phyloP scores from a whole-genome alignment of 2,329 filamentous ascomycete genomes.

The Cladosporium cucumerinum region DNA sequence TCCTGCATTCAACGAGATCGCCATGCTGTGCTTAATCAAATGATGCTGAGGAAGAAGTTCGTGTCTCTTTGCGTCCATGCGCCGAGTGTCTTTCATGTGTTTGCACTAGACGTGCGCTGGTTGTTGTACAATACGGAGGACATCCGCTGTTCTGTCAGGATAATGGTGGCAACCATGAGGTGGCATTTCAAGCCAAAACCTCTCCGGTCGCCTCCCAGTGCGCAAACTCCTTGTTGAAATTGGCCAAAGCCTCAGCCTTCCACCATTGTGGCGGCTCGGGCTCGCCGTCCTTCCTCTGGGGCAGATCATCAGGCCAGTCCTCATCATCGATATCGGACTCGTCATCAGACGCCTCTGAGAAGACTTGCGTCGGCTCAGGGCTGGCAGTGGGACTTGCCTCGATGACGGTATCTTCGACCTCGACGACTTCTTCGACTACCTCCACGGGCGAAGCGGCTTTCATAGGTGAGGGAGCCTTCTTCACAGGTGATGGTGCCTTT shows the following conservation, averaged over 20 bases:
- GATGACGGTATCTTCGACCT: neutral
- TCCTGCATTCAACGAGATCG: too few species aligned
- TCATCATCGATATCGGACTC: slow-evolving; percentile 3
- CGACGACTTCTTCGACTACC: neutral
- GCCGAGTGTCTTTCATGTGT: too few species aligned
- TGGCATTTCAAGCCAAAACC: neutral
- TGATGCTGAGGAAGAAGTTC: too few species aligned
- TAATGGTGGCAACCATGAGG: neutral
- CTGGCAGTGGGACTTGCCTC: neutral
- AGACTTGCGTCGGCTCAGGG: slow-evolving; percentile 6
- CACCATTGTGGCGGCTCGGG: slow-evolving; percentile 6
- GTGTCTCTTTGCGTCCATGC: too few species aligned
- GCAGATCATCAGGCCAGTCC: slow-evolving; percentile 12
- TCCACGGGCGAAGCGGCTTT: neutral
- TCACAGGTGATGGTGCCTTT: neutral
- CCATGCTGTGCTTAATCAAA: too few species aligned
- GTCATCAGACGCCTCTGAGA: neutral
- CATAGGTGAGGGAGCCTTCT: neutral
- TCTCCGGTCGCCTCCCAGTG: slow-evolving; percentile 8
- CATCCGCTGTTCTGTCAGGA: neutral
- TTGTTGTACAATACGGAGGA: neutral
- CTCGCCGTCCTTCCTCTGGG: neutral
- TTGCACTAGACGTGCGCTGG: too few species aligned
- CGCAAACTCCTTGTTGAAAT: neutral
- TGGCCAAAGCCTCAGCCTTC: neutral